Evolutionary conservation across 179 eudicot genomes (phyloP), one percentile per base, ranked within the genome.

Genomic region (Silene coronaria): DNA sequence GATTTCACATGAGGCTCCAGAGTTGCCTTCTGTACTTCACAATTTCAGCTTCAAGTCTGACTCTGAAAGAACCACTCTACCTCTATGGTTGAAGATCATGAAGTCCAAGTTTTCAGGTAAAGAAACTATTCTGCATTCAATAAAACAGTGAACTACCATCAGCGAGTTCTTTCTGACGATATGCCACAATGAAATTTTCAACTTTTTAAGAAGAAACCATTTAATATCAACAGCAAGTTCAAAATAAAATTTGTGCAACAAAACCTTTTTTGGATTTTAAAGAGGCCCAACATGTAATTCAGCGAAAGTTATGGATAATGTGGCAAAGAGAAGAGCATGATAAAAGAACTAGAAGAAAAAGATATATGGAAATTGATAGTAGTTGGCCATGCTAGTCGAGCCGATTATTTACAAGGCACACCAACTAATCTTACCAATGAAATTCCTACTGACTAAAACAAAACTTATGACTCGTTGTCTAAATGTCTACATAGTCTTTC

Each of bases 1-100:
- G 78, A 46, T 30, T 53, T 17, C 27, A 30, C 22, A 60, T 28
- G 34, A 26, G 23, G 32, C 48, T 65, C 63, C 30, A 64, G 22
- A 11, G 28, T 64, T 21, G 19, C 5, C 58, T 53, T 66, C 70
- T 36, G 51, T 16, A 51, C 23, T 68, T 81, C 76, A 82, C 64
- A 79, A 77, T 74, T 88, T 89, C 67, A 89, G 81, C 83, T 91
- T 87, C 87, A 83, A 5, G 42, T 83, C 88, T 12, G 72, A 73
- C 38, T 78, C 87, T 60, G 84, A 34, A 61, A 84, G 82, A 42
- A 86, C 80, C 75, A 84, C 85, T 84, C 86, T 89, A 60, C 97
- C 98, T 58, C 94, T 89, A 22, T 92, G 98, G 76, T 89, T 94
- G 86, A 94, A 92, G 73, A 88, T 89, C 97, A 94, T 92, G 84